These are phyloP conservation scores for Sporothrix humicola DNA, from an alignment of 2,329 filamentous ascomycete genomes.

Conservation along the genomic window DNA sequence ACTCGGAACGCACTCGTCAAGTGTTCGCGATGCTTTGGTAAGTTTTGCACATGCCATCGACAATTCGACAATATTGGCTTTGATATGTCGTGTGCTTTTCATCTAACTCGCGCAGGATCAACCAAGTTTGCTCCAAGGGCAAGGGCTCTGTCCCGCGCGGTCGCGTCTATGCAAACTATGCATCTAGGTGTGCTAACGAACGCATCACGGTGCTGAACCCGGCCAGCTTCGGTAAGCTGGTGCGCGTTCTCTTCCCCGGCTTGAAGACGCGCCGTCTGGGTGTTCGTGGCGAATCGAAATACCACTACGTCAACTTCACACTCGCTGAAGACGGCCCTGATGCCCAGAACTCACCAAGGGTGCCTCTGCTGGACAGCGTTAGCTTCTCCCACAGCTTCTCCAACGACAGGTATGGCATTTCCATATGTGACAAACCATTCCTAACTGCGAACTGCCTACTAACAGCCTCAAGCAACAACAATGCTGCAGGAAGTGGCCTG, in stretches of 20 bases:
- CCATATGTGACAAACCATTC: neutral
- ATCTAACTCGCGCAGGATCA: slow-evolving; percentile 62
- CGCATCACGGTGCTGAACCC: slow-evolving; percentile 94
- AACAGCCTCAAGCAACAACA: slow-evolving; percentile 12
- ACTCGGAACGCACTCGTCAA: slow-evolving; percentile 82
- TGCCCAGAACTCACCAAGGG: slow-evolving; percentile 52
- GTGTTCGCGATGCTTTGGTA: slow-evolving; percentile 90
- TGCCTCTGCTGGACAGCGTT: slow-evolving; percentile 56
- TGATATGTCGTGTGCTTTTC: slow-evolving; percentile 32
- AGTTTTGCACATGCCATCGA: slow-evolving; percentile 42
- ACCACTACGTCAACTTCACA: slow-evolving; percentile 82
- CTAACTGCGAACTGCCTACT: neutral
- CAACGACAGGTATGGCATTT: slow-evolving; percentile 51
- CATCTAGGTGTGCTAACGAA: slow-evolving; percentile 88
- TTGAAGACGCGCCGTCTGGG: slow-evolving; percentile 91
- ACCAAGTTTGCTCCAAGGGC: slow-evolving; percentile 72
- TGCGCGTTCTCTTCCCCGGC: slow-evolving; percentile 93
- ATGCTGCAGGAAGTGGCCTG: neutral
- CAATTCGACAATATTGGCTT: neutral
- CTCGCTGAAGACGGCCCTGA: slow-evolving; percentile 63
- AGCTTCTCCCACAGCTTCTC: slow-evolving; percentile 55
- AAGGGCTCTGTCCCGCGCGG: slow-evolving; percentile 90
- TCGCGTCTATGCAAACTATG: slow-evolving; percentile 94
- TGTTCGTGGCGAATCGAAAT: slow-evolving; percentile 95
- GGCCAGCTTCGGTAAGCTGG: slow-evolving; percentile 95